Evolutionary conservation across 495 filamentous ascomycete species (phyloP).

Genomic region (Parmelia sp.): DNA sequence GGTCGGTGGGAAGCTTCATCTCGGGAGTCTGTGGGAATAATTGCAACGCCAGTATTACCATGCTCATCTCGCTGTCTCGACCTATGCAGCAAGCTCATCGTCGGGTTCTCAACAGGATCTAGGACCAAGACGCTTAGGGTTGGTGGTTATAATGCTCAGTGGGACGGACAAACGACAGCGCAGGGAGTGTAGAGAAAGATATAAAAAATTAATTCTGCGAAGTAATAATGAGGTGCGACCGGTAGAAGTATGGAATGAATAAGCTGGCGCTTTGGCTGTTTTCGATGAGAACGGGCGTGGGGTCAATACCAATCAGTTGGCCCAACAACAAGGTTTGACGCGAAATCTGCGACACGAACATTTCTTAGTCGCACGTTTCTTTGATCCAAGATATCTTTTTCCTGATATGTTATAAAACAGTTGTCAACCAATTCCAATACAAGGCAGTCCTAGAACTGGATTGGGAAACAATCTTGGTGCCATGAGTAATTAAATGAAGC

Average conservation of each 20-base stretch:
- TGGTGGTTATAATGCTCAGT: neutral
- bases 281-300: slow-evolving; percentile 2
- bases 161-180: neutral
- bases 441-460: too few species aligned
- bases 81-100: slow-evolving; percentile 19
- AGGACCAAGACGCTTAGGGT: neutral
- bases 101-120: too few species aligned
- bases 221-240: neutral
- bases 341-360: slow-evolving; percentile 4
- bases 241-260: neutral
- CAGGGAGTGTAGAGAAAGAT: neutral
- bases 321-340: slow-evolving; percentile 11
- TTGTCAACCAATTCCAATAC: too few species aligned
- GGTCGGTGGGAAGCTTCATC: neutral
- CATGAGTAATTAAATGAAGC: too few species aligned
- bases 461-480: too few species aligned
- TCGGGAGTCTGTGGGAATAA: neutral
- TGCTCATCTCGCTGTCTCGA: slow-evolving; percentile 8
- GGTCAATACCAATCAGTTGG: slow-evolving; percentile 13
- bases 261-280: neutral
- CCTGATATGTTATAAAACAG: too few species aligned
- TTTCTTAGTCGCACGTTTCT: neutral
- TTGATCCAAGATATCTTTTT: too few species aligned
- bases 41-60: neutral
- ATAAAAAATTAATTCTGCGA: neutral